Evolutionary conservation across 371 early-diverging fungal genomes (phyloP).

Genomic region (Batkoa obscura): DNA sequence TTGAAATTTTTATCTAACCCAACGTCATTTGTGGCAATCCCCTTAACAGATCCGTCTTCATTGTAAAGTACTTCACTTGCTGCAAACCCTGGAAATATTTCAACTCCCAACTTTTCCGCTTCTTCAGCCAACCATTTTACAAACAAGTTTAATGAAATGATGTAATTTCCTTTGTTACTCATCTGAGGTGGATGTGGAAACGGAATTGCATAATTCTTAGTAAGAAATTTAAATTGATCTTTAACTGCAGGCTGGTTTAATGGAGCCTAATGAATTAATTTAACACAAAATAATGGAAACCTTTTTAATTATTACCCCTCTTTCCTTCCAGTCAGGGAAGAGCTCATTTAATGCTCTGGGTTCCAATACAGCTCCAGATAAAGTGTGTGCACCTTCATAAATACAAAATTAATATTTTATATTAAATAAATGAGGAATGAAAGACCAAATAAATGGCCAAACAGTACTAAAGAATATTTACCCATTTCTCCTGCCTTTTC

Average conservation of each 20-base stretch:
- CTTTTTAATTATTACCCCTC: conserved; percentile 26
- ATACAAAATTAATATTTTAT: background rate
- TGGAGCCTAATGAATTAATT: conserved; percentile 43
- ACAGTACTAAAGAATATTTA: conserved; percentile 7
- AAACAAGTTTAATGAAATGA: conserved; percentile 82
- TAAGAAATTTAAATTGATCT: conserved; percentile 78
- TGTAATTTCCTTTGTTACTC: conserved; percentile 93
- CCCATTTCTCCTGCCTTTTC: conserved; percentile 94
- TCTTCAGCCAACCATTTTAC: conserved; percentile 92
- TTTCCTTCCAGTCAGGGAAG: conserved; percentile 94
- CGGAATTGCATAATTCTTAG: conserved; percentile 58
- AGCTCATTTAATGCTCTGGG: conserved; percentile 83
- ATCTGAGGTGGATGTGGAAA: conserved; percentile 92
- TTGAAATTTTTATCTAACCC: conserved; percentile 78
- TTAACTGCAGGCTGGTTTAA: conserved; percentile 67
- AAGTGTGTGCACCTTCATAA: conserved; percentile 63
- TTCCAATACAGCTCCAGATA: conserved; percentile 92
- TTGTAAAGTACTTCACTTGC: conserved; percentile 80
- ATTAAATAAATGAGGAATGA: background rate
- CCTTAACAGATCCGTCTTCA: conserved; percentile 77
- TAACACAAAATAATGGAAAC: background rate
- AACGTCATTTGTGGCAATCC: conserved; percentile 90
- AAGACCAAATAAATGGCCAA: background rate
- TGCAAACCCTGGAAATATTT: conserved; percentile 85
- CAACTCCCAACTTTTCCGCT: conserved; percentile 91